phyloP scores from a whole-genome alignment of 1,284 basidiomycete genomes.

The Puccinia polysora region DNA sequence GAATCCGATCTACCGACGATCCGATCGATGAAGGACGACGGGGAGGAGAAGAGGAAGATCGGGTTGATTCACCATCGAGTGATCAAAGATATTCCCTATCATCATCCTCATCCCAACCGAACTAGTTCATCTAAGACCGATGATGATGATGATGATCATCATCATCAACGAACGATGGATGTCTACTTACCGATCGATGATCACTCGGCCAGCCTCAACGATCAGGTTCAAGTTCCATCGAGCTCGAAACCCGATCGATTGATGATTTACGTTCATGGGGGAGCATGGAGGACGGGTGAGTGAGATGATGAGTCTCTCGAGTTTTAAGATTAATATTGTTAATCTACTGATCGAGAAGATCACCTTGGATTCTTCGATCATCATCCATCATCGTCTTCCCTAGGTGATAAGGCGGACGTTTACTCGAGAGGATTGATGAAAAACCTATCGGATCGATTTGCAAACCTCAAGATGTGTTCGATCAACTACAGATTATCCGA shows the following conservation, averaged over 20 bases:
- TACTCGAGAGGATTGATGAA: slow-evolving; percentile 16
- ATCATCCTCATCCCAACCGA: too few species aligned
- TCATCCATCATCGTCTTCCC: neutral
- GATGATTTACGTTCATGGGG: slow-evolving; percentile 37
- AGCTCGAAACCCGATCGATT: neutral
- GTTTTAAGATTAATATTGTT: too few species aligned
- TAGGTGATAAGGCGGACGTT: slow-evolving; percentile 38
- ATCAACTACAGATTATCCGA: slow-evolving; percentile 41
- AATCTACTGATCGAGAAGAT: too few species aligned
- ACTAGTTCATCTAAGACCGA: too few species aligned
- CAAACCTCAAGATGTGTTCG: slow-evolving; percentile 17
- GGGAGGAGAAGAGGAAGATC: too few species aligned
- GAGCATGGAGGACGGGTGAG: slow-evolving; percentile 42
- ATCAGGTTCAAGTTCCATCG: too few species aligned
- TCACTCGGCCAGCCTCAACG: neutral
- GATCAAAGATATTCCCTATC: too few species aligned
- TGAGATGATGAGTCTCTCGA: neutral
- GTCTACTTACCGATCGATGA: neutral
- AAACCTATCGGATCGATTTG: slow-evolving; percentile 11
- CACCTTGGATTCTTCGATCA: too few species aligned
- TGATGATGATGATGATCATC: too few species aligned
- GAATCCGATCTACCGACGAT: too few species aligned
- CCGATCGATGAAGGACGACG: too few species aligned
- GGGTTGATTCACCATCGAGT: too few species aligned
- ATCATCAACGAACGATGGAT: slow-evolving; percentile 9